Evolutionary conservation across 2,329 filamentous ascomycete genomes (phyloP).

Genomic region (Ascosphaera apis): DNA sequence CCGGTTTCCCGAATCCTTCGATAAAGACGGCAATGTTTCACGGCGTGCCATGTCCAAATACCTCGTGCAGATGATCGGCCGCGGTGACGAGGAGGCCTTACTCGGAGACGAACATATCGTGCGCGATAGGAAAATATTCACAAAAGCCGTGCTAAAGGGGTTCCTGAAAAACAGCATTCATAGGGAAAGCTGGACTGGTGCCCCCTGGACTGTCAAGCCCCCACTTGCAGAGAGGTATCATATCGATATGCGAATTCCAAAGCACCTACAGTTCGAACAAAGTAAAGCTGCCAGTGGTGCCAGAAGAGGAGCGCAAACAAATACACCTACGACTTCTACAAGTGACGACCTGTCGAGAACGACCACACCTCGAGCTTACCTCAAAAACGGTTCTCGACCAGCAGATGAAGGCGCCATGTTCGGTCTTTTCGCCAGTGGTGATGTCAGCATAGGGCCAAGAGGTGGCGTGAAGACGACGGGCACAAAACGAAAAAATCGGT

Average conservation of each 20-base stretch:
- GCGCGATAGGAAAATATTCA: constrained; percentile 77
- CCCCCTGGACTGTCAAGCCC: constrained; percentile 83
- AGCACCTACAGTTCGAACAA: constrained; percentile 63
- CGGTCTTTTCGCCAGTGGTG: constrained; percentile 21
- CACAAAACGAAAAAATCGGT: constrained; percentile 34
- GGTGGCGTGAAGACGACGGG: constrained; percentile 46
- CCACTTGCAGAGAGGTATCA: constrained; percentile 64
- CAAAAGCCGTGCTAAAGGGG: constrained; percentile 75
- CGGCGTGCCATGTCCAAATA: constrained; percentile 52
- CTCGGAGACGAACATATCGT: constrained; percentile 61
- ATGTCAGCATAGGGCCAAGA: constrained; percentile 39
- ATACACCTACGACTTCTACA: no score
- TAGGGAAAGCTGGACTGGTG: constrained; percentile 81
- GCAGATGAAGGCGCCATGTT: constrained; percentile 21
- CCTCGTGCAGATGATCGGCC: constrained; percentile 50
- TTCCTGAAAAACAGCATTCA: constrained; percentile 93
- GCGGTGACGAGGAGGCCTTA: constrained; percentile 47
- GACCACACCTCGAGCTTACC: no score
- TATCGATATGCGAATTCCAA: constrained; percentile 68
- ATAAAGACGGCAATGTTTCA: constrained; percentile 44
- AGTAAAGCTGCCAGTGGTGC: constrained; percentile 2
- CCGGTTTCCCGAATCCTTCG: constrained; percentile 37
- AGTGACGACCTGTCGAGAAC: no score
- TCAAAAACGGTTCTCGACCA: no score
- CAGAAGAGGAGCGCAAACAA: no score